phyloP scores from a whole-genome alignment of 306 rosid species.

The Acacia acuminata region DNA sequence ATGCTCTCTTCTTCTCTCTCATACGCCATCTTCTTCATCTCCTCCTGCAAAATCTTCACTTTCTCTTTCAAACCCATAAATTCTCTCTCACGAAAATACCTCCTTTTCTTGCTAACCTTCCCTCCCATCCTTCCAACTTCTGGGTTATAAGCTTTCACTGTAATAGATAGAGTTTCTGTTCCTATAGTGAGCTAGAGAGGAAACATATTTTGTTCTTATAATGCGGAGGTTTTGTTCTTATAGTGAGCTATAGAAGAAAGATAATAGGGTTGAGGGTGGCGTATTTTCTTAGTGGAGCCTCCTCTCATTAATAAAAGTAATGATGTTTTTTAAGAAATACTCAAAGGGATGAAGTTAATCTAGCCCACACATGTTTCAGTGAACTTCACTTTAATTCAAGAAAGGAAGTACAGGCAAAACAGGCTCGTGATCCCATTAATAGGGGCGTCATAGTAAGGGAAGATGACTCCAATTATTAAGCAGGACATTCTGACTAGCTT shows the following conservation, averaged over 20 bases:
- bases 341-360: neutral
- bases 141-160: neutral
- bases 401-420: neutral
- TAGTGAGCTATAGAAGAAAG: neutral
- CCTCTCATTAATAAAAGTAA: constrained; percentile 8
- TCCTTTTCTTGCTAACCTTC: constrained; percentile 44
- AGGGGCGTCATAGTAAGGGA: neutral
- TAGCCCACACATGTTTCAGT: neutral
- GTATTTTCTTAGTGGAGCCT: constrained; percentile 25
- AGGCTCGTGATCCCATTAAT: constrained; percentile 34
- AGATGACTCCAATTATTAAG: constrained; percentile 41
- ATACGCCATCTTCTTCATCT: constrained; percentile 54
- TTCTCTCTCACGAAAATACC: constrained; percentile 35
- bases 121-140: constrained; percentile 57
- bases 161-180: neutral
- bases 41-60: constrained; percentile 60
- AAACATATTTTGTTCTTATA: constrained; percentile 3
- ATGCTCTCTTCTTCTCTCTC: constrained; percentile 65
- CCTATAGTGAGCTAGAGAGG: constrained; percentile 15
- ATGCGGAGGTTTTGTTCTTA: constrained; percentile 21
- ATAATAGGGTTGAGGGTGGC: constrained; percentile 33
- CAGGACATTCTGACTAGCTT: constrained; percentile 25
- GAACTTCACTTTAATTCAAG: neutral
- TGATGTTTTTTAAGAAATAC: neutral
- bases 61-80: constrained; percentile 53